phyloP scores from a whole-genome alignment of 2,329 filamentous ascomycete species.

The Bipolaris oryzae region DNA sequence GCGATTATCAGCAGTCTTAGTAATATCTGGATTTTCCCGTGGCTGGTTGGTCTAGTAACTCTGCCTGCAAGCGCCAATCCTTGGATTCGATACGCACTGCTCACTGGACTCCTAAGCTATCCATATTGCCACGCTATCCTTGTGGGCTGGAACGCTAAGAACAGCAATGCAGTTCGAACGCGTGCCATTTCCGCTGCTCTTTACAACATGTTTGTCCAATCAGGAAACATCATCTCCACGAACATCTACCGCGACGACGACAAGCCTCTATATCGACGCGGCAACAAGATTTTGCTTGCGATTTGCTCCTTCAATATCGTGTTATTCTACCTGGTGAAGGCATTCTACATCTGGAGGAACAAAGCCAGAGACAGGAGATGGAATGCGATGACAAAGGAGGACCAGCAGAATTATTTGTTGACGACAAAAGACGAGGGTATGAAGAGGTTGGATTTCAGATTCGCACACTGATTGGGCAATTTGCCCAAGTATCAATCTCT shows the following conservation, averaged over 20 bases:
- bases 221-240: conserved; percentile 54
- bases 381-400: background rate
- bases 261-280: conserved; percentile 52
- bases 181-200: conserved; percentile 45
- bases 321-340: background rate
- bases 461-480: conserved; percentile 27
- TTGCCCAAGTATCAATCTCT: too few relatives aligned
- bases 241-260: conserved; percentile 58
- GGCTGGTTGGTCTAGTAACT: background rate
- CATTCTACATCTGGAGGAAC: background rate
- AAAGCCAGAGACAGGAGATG: background rate
- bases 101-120: background rate
- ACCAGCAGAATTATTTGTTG: conserved; percentile 28
- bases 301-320: background rate
- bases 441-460: conserved; percentile 41
- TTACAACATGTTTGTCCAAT: conserved; percentile 55
- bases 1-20: background rate
- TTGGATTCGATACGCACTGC: background rate
- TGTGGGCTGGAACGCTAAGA: background rate
- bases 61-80: background rate
- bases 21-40: background rate
- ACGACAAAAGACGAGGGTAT: conserved; percentile 38
- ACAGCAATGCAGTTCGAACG: background rate
- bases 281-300: conserved; percentile 40
- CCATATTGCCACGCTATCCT: background rate